Evolutionary conservation across 768 basidiomycete genomes (phyloP).

Genomic region (Baorangia bicolor): DNA sequence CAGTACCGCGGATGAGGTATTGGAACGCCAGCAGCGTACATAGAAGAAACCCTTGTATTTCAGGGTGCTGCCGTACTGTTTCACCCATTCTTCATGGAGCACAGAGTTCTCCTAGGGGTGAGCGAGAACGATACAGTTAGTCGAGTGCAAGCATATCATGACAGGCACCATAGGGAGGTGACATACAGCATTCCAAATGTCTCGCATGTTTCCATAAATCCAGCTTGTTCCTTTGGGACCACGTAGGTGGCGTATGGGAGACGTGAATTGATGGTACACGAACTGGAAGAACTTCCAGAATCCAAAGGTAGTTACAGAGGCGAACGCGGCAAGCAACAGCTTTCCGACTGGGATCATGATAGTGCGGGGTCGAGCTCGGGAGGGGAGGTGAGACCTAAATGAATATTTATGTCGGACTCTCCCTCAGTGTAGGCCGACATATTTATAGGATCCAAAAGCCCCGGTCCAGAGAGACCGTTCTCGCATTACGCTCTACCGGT

Average conservation of each 20-base stretch:
- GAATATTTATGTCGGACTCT: too few relatives aligned
- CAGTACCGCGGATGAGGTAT: neutral
- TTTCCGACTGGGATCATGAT: constrained; percentile 4
- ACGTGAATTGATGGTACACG: constrained; percentile 38
- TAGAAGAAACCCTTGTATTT: constrained; percentile 11
- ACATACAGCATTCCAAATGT: constrained; percentile 44
- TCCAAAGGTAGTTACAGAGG: too few relatives aligned
- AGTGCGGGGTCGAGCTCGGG: neutral
- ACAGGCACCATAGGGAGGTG: neutral
- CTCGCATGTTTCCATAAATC: constrained; percentile 48
- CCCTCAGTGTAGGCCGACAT: too few relatives aligned
- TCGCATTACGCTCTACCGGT: too few relatives aligned
- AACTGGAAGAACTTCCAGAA: constrained; percentile 5
- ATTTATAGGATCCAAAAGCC: too few relatives aligned
- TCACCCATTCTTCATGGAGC: constrained; percentile 18
- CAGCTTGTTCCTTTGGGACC: constrained; percentile 42
- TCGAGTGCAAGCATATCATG: neutral
- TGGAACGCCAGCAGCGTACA: neutral
- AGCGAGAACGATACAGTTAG: neutral
- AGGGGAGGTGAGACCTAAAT: too few relatives aligned
- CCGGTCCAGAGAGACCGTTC: too few relatives aligned
- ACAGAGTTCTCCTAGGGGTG: constrained; percentile 1
- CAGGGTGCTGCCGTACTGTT: constrained; percentile 11
- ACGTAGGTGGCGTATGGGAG: constrained; percentile 47
- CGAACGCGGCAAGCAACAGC: neutral